Evolutionary conservation across 108 stramenopile genomes (phyloP).

Genomic region (Skeletonema costatum): DNA sequence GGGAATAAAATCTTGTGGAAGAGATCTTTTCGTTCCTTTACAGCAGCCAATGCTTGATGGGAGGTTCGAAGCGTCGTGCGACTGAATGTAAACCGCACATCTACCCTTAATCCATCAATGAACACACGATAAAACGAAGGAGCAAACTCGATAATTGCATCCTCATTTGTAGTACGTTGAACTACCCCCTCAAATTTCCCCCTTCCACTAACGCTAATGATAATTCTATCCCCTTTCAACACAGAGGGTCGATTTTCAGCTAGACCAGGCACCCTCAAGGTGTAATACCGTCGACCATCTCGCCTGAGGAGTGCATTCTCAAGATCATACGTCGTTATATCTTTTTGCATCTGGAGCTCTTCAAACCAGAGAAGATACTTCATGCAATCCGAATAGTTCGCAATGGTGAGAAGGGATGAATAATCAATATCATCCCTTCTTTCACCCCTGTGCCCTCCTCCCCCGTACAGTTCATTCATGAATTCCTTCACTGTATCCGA

Average conservation of each 20-base stretch:
- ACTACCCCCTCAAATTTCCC: constrained; percentile 49
- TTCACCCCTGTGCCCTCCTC: not conserved
- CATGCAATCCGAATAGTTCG: constrained; percentile 51
- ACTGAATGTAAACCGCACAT: constrained; percentile 65
- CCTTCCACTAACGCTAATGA: constrained; percentile 19
- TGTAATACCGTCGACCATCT: constrained; percentile 30
- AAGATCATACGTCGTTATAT: constrained; percentile 17
- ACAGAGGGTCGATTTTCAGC: constrained; percentile 70
- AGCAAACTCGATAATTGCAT: constrained; percentile 48
- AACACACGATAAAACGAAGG: constrained; percentile 26
- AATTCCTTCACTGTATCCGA: not conserved
- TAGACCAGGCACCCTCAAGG: constrained; percentile 52
- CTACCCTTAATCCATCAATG: constrained; percentile 30
- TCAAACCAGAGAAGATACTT: constrained; percentile 49
- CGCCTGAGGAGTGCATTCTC: constrained; percentile 31
- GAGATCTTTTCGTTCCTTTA: not conserved
- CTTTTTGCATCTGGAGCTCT: constrained; percentile 51
- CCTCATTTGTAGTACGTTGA: constrained; percentile 15
- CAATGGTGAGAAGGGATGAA: constrained; percentile 8
- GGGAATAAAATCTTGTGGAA: constrained; percentile 3
- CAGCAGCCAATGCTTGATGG: constrained; percentile 37
- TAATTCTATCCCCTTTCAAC: constrained; percentile 58
- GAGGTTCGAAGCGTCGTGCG: constrained; percentile 53
- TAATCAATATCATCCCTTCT: constrained; percentile 11
- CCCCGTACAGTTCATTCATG: constrained; percentile 14